Percentiles rank a stretch among this genome's conserved stretches.
Conservation (phyloP, 2,329 filamentous ascomycete genomes). For the Chaetoscypha palmicola region DNA sequence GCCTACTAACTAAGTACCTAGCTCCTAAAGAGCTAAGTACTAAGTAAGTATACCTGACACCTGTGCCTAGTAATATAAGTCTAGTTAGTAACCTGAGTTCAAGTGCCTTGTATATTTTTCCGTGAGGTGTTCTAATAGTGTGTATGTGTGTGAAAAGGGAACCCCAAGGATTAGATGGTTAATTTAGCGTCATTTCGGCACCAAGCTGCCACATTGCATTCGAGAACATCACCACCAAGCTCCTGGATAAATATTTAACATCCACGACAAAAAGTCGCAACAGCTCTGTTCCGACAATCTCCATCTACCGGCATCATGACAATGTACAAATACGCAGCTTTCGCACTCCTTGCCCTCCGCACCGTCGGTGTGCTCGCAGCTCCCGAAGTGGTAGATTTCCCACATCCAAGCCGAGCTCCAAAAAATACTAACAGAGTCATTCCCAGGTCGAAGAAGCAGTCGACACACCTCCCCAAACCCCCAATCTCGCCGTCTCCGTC, state of each 20-base stretch:
- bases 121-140: too few relatives aligned
- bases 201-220: not conserved
- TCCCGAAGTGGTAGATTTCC: conserved; percentile 46
- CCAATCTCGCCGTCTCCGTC: conserved; percentile 57
- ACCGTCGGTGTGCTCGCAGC: conserved; percentile 58
- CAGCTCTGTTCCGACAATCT: not conserved
- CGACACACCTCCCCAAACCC: conserved; percentile 19
- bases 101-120: too few relatives aligned
- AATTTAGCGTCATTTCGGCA: not conserved
- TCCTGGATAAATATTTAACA: not conserved
- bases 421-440: conserved; percentile 11
- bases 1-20: too few relatives aligned
- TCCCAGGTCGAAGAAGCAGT: conserved; percentile 23
- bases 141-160: too few relatives aligned
- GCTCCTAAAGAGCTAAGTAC: too few relatives aligned
- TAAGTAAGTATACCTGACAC: too few relatives aligned
- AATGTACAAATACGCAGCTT: conserved; percentile 62
- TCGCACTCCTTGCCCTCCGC: conserved; percentile 65
- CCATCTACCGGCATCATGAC: conserved; percentile 50
- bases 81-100: too few relatives aligned
- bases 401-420: conserved; percentile 9
- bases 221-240: not conserved
- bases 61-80: too few relatives aligned
- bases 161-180: too few relatives aligned
- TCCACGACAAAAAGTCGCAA: not conserved